phyloP scores from a whole-genome alignment of 176 grass and related monocot species.

The Coix lacrymajobi region DNA sequence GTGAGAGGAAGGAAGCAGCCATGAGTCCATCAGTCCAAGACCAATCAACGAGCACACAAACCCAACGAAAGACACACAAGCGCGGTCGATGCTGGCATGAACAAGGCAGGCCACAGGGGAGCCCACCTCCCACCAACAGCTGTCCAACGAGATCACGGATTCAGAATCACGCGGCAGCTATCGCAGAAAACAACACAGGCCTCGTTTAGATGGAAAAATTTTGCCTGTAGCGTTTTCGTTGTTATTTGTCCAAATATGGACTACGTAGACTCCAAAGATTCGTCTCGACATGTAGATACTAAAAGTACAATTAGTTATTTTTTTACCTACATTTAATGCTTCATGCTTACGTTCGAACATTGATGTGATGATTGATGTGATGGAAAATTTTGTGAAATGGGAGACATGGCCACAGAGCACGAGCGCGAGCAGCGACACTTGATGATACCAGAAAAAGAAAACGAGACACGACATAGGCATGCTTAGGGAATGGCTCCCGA shows the following conservation, averaged over 20 bases:
- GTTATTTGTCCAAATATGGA: too few relatives aligned
- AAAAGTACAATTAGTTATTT: too few relatives aligned
- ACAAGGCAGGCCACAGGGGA: not conserved
- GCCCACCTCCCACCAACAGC: not conserved
- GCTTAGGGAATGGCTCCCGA: slow-evolving; percentile 16
- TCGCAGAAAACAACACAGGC: not conserved
- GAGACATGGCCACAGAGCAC: too few relatives aligned
- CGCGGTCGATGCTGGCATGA: slow-evolving; percentile 9
- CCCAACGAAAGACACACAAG: not conserved
- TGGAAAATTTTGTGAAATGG: too few relatives aligned
- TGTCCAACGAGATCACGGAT: slow-evolving; percentile 10
- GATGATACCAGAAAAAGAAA: not conserved
- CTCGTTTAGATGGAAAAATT: too few relatives aligned
- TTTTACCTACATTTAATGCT: too few relatives aligned
- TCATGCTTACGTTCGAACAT: too few relatives aligned
- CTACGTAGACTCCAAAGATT: too few relatives aligned
- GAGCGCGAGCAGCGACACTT: not conserved
- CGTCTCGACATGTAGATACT: too few relatives aligned
- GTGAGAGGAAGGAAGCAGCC: not conserved
- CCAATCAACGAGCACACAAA: not conserved
- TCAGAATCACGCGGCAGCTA: slow-evolving; percentile 4
- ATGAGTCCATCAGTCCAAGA: not conserved
- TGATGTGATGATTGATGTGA: too few relatives aligned
- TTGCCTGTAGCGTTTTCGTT: too few relatives aligned
- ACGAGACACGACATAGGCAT: not conserved